Conservation (phyloP, 495 filamentous ascomycete species). For the Aspergillus olivimuriae region DNA sequence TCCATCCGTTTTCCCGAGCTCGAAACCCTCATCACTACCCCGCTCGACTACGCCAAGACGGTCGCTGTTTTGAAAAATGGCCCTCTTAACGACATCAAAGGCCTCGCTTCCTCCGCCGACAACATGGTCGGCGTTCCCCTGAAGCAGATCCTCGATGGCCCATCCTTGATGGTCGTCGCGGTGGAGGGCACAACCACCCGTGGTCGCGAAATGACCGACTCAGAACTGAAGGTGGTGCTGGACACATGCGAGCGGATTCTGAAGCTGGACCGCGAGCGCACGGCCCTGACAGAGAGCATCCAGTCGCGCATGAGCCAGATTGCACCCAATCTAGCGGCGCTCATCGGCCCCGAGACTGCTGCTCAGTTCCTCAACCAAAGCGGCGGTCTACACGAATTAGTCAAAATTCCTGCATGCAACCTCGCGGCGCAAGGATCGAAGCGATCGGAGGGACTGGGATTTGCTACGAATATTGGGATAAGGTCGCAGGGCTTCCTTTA, state of each 20-base stretch:
- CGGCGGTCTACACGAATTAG: slow-evolving; percentile 80
- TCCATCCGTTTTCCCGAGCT: slow-evolving; percentile 90
- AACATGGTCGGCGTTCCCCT: slow-evolving; percentile 72
- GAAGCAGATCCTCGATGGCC: slow-evolving; percentile 74
- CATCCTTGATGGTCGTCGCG: slow-evolving; percentile 91
- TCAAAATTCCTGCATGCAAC: slow-evolving; percentile 90
- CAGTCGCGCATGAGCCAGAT: slow-evolving; percentile 95
- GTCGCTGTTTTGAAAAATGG: slow-evolving; percentile 92
- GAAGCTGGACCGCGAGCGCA: slow-evolving; percentile 80
- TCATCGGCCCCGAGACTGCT: slow-evolving; percentile 91
- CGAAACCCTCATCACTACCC: slow-evolving; percentile 87
- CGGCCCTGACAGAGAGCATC: slow-evolving; percentile 86
- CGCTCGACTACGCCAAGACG: slow-evolving; percentile 91
- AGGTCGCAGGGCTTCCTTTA: slow-evolving; percentile 92
- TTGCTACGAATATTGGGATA: slow-evolving; percentile 91
- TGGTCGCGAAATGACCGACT: slow-evolving; percentile 66
- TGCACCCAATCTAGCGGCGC: slow-evolving; percentile 87
- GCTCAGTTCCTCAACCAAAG: slow-evolving; percentile 93
- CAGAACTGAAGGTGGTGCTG: slow-evolving; percentile 67
- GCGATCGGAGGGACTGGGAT: slow-evolving; percentile 71
- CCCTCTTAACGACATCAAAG: slow-evolving; percentile 83
- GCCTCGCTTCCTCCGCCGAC: slow-evolving; percentile 57
- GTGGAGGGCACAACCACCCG: slow-evolving; percentile 87
- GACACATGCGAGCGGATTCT: slow-evolving; percentile 83
- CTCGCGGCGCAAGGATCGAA: slow-evolving; percentile 83